Conservation (phyloP, 305 asterid species). For the Fraxinus xanthoxyloides region DNA sequence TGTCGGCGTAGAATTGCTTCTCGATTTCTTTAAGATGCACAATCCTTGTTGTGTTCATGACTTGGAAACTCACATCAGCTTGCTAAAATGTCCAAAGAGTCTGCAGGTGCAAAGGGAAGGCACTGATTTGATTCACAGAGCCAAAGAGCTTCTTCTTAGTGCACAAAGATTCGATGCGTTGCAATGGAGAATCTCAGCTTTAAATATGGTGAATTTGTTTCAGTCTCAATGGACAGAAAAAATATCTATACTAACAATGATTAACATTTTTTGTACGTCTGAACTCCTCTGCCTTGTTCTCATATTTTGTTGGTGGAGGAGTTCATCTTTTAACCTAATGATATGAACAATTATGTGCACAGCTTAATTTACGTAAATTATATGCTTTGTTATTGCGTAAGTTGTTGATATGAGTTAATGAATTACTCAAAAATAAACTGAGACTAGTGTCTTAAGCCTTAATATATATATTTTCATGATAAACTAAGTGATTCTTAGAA, state of each 20-base stretch:
- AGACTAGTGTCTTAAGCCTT: not conserved
- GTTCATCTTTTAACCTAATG: not conserved
- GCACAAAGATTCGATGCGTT: constrained; percentile 24
- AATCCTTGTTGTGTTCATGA: constrained; percentile 68
- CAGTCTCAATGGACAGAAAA: constrained; percentile 33
- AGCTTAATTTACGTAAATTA: not conserved
- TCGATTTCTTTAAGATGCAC: constrained; percentile 52
- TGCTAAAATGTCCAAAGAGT: constrained; percentile 37
- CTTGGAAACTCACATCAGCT: constrained; percentile 42
- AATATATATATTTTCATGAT: too few species aligned
- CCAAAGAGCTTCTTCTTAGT: constrained; percentile 30
- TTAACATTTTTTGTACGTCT: not conserved
- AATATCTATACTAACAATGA: not conserved
- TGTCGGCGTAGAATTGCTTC: constrained; percentile 55
- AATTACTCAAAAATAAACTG: not conserved
- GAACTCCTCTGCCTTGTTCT: not conserved
- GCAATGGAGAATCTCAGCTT: constrained; percentile 34
- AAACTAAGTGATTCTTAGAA: too few species aligned
- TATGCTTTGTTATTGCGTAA: not conserved
- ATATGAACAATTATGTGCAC: not conserved
- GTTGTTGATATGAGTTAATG: not conserved
- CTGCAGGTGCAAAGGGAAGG: constrained; percentile 15
- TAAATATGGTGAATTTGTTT: constrained; percentile 31
- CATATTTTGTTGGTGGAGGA: not conserved
- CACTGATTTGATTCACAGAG: constrained; percentile 29